phyloP scores from a whole-genome alignment of 768 basidiomycete species.

The Fomitopsis serialis region DNA sequence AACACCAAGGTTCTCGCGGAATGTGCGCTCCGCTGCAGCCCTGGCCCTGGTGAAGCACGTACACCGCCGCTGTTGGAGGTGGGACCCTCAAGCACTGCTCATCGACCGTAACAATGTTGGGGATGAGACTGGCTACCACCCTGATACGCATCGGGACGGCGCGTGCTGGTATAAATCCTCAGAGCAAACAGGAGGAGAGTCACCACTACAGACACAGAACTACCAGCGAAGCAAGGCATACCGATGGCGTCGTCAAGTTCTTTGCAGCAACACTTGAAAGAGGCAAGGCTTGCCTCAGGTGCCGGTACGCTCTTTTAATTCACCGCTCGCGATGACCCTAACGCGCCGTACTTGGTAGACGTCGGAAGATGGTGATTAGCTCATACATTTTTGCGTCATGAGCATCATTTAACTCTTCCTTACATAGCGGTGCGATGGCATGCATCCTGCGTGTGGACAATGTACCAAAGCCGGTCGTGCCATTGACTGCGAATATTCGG shows the following conservation, averaged over 20 bases:
- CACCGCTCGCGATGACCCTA: not conserved
- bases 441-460: constrained; percentile 58
- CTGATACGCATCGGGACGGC: too few relatives aligned
- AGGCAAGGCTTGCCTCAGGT: constrained; percentile 48
- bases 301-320: constrained; percentile 30
- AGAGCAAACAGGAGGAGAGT: too few relatives aligned
- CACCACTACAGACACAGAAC: not conserved
- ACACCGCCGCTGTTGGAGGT: too few relatives aligned
- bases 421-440: constrained; percentile 60
- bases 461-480: constrained; percentile 54
- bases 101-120: too few relatives aligned
- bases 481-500: constrained; percentile 69
- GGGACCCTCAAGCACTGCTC: too few relatives aligned
- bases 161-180: too few relatives aligned
- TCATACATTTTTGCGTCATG: not conserved
- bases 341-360: constrained; percentile 22
- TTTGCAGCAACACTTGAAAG: constrained; percentile 31
- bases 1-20: too few relatives aligned
- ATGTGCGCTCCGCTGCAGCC: too few relatives aligned
- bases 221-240: not conserved
- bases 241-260: constrained; percentile 13
- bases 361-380: constrained; percentile 41
- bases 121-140: too few relatives aligned
- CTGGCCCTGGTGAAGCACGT: too few relatives aligned
- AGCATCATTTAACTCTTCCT: constrained; percentile 14